These are phyloP conservation scores for Penicillium brevicompactum DNA, from an alignment of 2,329 filamentous ascomycete genomes.

Conservation along the genomic window DNA sequence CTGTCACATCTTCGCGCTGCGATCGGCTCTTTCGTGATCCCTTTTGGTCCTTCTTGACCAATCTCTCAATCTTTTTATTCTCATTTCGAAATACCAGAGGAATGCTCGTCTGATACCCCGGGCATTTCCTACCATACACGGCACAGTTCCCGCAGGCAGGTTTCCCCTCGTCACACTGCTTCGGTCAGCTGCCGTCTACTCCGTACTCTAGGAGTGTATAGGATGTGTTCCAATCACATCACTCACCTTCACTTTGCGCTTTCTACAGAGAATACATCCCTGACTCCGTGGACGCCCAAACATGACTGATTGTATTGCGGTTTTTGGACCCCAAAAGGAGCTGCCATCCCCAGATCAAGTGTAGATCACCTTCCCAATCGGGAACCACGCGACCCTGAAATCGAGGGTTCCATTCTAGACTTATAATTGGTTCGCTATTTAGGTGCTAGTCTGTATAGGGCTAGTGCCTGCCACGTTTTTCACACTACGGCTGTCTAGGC, in stretches of 20 bases:
- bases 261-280: conserved; percentile 4
- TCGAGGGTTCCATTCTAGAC: not conserved
- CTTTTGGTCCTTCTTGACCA: not conserved
- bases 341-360: not conserved
- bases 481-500: not conserved
- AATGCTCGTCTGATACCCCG: not conserved
- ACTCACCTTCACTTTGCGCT: conserved; percentile 3
- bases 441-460: not conserved
- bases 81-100: not conserved
- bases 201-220: not conserved
- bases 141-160: conserved; percentile 4
- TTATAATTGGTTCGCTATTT: not conserved
- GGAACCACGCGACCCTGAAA: not conserved
- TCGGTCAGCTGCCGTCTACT: not conserved
- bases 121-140: not conserved
- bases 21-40: not conserved
- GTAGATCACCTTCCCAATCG: not conserved
- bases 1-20: not conserved
- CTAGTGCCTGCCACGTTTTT: not conserved
- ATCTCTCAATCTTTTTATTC: not conserved
- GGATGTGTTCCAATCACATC: not conserved
- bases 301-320: not conserved
- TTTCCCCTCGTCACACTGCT: not conserved
- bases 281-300: not conserved
- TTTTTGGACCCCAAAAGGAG: not conserved